Evolutionary conservation across 805 yeast genomes (phyloP).

Genomic region (Candida nanaspora): DNA sequence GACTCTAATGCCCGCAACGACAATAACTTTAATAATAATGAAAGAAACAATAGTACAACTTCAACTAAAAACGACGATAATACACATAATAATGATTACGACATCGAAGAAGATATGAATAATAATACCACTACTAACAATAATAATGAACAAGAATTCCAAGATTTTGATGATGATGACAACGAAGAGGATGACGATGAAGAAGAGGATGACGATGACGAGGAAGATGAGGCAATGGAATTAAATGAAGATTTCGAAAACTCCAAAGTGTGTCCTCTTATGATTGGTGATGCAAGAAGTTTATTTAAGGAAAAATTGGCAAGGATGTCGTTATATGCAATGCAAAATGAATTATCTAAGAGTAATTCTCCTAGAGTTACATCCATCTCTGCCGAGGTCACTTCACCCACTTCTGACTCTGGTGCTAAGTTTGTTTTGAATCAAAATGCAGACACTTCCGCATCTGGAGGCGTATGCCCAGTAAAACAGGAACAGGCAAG

Average conservation of each 20-base stretch:
- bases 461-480: neutral
- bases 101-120: neutral
- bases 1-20: neutral
- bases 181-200: slow-evolving; percentile 14
- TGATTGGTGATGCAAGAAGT: slow-evolving; percentile 37
- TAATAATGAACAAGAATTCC: slow-evolving; percentile 1
- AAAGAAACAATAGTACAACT: no score
- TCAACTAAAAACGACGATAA: neutral
- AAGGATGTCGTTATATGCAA: slow-evolving; percentile 23
- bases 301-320: slow-evolving; percentile 28
- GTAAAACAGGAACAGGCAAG: neutral
- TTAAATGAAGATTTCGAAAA: slow-evolving; percentile 23
- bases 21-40: neutral
- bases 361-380: slow-evolving; percentile 17
- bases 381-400: slow-evolving; percentile 17
- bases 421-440: neutral
- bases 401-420: neutral
- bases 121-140: neutral
- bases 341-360: slow-evolving; percentile 16
- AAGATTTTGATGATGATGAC: slow-evolving; percentile 15
- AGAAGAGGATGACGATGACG: neutral
- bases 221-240: slow-evolving; percentile 12
- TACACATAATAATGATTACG: neutral
- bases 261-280: slow-evolving; percentile 36
- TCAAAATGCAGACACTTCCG: neutral